Percentiles rank a stretch among this genome's conserved stretches.
phyloP scores from a whole-genome alignment of 768 basidiomycete genomes.

The Artomyces pyxidatus region DNA sequence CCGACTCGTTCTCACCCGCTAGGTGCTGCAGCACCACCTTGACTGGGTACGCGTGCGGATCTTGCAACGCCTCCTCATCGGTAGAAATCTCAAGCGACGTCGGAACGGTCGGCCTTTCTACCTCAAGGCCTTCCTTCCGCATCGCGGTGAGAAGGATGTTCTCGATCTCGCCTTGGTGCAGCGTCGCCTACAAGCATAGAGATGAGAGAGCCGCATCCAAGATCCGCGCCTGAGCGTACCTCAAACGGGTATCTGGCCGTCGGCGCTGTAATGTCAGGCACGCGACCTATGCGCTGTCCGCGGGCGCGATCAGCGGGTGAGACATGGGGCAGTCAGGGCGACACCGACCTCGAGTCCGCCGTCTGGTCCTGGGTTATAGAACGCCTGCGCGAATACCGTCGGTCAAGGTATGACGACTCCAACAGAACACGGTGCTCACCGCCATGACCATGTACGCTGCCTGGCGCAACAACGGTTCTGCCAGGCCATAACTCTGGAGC shows the following conservation, averaged over 20 bases:
- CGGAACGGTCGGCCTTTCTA: constrained; percentile 44
- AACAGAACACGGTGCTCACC: no score
- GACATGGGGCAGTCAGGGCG: background rate
- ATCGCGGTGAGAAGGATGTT: constrained; percentile 51
- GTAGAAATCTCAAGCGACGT: constrained; percentile 38
- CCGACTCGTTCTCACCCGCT: constrained; percentile 31
- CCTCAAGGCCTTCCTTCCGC: constrained; percentile 35
- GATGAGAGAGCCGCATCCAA: background rate
- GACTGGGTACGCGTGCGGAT: constrained; percentile 29
- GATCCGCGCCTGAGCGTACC: constrained; percentile 33
- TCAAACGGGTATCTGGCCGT: constrained; percentile 68
- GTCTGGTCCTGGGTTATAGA: constrained; percentile 57
- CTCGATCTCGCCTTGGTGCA: constrained; percentile 62
- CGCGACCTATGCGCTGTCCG: constrained; percentile 59
- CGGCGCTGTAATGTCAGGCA: constrained; percentile 51
- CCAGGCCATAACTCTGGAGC: constrained; percentile 70
- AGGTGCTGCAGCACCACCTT: constrained; percentile 38
- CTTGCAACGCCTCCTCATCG: constrained; percentile 32
- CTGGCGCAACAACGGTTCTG: constrained; percentile 51
- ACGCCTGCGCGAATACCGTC: constrained; percentile 40
- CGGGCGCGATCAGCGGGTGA: background rate
- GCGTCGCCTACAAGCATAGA: constrained; percentile 32
- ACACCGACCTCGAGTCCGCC: constrained; percentile 54
- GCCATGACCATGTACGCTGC: constrained; percentile 65
- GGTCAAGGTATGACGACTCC: no score